These are phyloP conservation scores for Symbiotaphrina buchneri DNA, from an alignment of 495 filamentous ascomycete species.

Conservation along the genomic window DNA sequence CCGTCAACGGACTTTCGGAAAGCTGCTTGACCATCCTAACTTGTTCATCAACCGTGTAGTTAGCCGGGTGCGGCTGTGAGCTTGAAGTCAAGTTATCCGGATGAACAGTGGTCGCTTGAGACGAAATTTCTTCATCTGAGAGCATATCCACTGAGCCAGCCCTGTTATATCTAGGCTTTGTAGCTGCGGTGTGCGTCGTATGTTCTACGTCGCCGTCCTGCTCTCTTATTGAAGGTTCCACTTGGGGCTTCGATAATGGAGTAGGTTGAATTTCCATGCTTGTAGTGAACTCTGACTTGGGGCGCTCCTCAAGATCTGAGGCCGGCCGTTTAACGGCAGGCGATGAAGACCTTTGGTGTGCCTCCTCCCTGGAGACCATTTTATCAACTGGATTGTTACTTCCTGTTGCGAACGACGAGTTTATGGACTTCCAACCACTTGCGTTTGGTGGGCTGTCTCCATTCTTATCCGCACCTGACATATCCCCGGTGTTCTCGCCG, in stretches of 20 bases:
- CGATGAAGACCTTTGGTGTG: constrained; percentile 7
- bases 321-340: constrained; percentile 12
- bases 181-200: no score
- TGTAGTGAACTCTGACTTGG: neutral
- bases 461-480: constrained; percentile 9
- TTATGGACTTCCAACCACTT: no score
- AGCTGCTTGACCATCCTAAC: constrained; percentile 41
- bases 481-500: constrained; percentile 28
- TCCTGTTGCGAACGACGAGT: neutral
- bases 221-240: neutral
- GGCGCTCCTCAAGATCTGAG: constrained; percentile 8
- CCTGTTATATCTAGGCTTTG: constrained; percentile 2
- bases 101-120: neutral
- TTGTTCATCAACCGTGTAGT: constrained; percentile 39
- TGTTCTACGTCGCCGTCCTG: constrained; percentile 1
- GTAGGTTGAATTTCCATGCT: constrained; percentile 1
- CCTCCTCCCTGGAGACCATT: neutral
- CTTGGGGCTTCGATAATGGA: neutral
- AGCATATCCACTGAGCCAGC: constrained; percentile 15
- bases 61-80: no score
- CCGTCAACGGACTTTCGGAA: constrained; percentile 25
- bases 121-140: constrained; percentile 3
- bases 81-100: no score
- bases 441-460: neutral
- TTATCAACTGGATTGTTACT: neutral